Base-by-base conservation (phyloP, 1,284 basidiomycete species). In the Sanguinoderma infundibulare region DNA sequence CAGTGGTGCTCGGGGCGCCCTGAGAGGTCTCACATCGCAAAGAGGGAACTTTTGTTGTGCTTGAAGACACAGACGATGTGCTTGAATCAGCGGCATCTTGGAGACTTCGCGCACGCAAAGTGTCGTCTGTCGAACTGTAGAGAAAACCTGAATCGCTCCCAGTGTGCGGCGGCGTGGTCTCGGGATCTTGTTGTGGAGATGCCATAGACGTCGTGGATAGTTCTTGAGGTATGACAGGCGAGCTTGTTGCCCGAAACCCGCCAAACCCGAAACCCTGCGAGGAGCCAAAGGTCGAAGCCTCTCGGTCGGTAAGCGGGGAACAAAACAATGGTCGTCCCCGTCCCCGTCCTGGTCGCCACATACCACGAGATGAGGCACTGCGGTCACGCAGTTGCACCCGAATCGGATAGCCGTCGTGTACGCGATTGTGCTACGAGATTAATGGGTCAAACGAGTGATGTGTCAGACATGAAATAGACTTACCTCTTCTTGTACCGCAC, bases 401-500 rank as follows among this genome's bases (percentile, higher is more conserved):
- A 70, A 92, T 87, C 6, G 85, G 79, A 46, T 88, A 85, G 22
- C 89, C 89, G 57, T 86, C 82, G 59, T 89, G 79, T 14, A 86
- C 72, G 42, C 83, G 84, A 69, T 91, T 89, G 67, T 92, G 86
- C 90, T 92, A 52, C 15, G 36, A n/a, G 14, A 20, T 26, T 15
- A 1, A 28, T 24, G 44, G 57, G 42, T 22, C 35, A 50, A 56
- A 40, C 68, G 73, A 3, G 22, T 34, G 73, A 71, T 22, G 89
- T 80, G 7, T 88, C 88, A 54, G 78, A 22, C 7, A 6, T 3
- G 17, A n/a, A 47, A 34, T 9, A n/a, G 26, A 39, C 73, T 50
- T 57, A 90, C 90, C 80, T 91, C 86, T 72, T 82, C 82, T 35
- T 74, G 72, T 17, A 92, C 81, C 3, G 90, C 90, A 54, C 79